Percentiles rank a stretch among this genome's conserved stretches.
These are phyloP conservation scores for Actinomortierella wolfii DNA, from an alignment of 371 early-diverging fungal species.

Conservation along the genomic window DNA sequence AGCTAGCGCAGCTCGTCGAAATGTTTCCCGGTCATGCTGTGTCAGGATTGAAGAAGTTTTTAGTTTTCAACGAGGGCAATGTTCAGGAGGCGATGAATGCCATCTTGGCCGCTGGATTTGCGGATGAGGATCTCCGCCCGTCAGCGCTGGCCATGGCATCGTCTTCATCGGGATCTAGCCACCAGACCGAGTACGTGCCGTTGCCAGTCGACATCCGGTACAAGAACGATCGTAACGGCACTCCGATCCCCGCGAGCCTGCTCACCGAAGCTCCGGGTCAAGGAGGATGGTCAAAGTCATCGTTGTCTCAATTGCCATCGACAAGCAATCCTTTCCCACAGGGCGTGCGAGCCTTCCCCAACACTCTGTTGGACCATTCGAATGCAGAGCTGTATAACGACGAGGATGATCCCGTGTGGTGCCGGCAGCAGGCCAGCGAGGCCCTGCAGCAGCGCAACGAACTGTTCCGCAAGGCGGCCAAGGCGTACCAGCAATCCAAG, in stretches of 20 bases:
- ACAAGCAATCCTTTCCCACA: conserved; percentile 36
- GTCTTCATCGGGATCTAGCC: background rate
- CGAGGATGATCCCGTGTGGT: conserved; percentile 62
- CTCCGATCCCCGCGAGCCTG: too few species aligned
- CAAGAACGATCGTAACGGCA: too few species aligned
- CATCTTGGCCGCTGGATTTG: conserved; percentile 40
- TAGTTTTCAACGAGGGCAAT: conserved; percentile 50
- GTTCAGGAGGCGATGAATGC: conserved; percentile 54
- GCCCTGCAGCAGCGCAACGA: conserved; percentile 61
- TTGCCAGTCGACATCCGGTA: too few species aligned
- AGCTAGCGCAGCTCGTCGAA: conserved; percentile 44
- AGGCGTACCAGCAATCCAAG: conserved; percentile 55
- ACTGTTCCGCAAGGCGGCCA: conserved; percentile 65
- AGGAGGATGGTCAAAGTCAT: too few species aligned
- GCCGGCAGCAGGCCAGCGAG: conserved; percentile 60
- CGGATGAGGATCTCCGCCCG: conserved; percentile 8
- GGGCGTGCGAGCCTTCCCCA: conserved; percentile 19
- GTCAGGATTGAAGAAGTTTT: conserved; percentile 47
- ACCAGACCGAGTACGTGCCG: too few species aligned
- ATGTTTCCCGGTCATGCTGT: conserved; percentile 51
- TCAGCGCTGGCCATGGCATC: background rate
- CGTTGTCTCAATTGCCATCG: conserved; percentile 16
- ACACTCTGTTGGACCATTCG: conserved; percentile 29
- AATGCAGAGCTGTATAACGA: conserved; percentile 55
- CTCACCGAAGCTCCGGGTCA: too few species aligned